Conservation (phyloP, 2,329 filamentous ascomycete genomes). For the Orbilia javanica region DNA sequence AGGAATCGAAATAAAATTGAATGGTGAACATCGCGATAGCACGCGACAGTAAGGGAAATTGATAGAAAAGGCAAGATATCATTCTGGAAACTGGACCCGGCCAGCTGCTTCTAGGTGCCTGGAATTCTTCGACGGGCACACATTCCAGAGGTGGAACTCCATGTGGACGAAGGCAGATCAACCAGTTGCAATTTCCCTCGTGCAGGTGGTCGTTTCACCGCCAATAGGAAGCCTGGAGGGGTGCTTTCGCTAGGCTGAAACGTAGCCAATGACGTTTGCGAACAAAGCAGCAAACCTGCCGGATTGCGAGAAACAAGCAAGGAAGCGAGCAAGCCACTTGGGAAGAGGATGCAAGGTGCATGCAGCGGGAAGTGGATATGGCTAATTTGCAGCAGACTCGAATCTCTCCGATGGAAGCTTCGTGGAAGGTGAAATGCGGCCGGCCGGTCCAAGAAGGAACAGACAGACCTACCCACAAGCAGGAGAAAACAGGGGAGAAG, state of each 20-base stretch:
- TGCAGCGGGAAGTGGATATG: slow-evolving; percentile 44
- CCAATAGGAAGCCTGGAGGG: slow-evolving; percentile 22
- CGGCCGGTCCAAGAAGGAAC: slow-evolving; percentile 4
- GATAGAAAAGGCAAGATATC: slow-evolving; percentile 10
- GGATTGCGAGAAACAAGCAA: slow-evolving; percentile 41
- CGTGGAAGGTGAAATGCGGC: slow-evolving; percentile 5
- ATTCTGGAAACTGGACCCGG: slow-evolving; percentile 52
- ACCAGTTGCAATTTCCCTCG: slow-evolving; percentile 49
- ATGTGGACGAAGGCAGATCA: slow-evolving; percentile 54
- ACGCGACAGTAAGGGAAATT: slow-evolving; percentile 42
- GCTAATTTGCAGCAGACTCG: slow-evolving; percentile 23
- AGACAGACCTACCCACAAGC: no score
- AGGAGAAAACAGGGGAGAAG: slow-evolving; percentile 3
- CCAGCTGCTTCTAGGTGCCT: slow-evolving; percentile 47
- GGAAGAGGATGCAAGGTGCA: slow-evolving; percentile 36
- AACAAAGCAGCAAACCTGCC: slow-evolving; percentile 47
- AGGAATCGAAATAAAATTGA: no score
- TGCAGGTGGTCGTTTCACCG: slow-evolving; percentile 28
- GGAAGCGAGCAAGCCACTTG: slow-evolving; percentile 49
- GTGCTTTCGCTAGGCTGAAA: slow-evolving; percentile 47
- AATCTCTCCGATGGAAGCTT: slow-evolving; percentile 31
- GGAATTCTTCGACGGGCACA: slow-evolving; percentile 50
- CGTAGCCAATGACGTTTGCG: slow-evolving; percentile 44
- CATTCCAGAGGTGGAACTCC: slow-evolving; percentile 49
- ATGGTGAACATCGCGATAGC: slow-evolving; percentile 25